Percentiles rank a stretch among this genome's conserved stretches.
phyloP scores from a whole-genome alignment of 164 flowering plant genomes.

The Sextonia rubra region DNA sequence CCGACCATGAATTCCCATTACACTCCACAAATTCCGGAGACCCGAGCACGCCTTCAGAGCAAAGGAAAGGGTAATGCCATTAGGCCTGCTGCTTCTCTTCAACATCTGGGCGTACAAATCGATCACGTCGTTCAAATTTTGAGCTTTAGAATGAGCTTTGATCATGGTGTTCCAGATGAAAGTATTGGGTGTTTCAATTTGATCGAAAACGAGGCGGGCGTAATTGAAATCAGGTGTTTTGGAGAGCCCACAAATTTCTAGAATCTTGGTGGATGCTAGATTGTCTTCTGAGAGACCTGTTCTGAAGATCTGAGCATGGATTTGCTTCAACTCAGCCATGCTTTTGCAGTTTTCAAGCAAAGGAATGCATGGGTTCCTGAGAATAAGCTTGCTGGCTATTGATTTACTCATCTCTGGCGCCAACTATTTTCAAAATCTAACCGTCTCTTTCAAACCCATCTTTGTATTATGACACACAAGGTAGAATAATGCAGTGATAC shows the following conservation, averaged over 20 bases:
- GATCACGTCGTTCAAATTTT: neutral
- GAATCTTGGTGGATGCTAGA: constrained; percentile 5
- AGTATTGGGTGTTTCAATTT: constrained; percentile 11
- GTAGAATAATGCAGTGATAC: no score
- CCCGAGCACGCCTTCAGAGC: constrained; percentile 10
- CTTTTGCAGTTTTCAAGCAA: constrained; percentile 9
- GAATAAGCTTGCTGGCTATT: constrained; percentile 18
- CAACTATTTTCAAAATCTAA: no score
- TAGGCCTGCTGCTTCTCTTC: constrained; percentile 8
- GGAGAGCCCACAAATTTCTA: neutral
- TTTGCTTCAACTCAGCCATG: constrained; percentile 15
- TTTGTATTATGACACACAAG: no score
- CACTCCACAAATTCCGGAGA: neutral
- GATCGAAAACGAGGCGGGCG: constrained; percentile 7
- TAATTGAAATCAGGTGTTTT: constrained; percentile 4
- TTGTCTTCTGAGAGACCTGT: constrained; percentile 5
- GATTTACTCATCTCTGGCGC: constrained; percentile 5
- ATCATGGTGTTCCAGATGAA: constrained; percentile 12
- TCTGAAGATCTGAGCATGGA: constrained; percentile 19
- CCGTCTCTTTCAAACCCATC: no score
- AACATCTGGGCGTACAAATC: constrained; percentile 11
- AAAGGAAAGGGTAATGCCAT: constrained; percentile 12
- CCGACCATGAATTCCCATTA: constrained; percentile 12
- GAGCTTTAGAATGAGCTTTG: constrained; percentile 8
- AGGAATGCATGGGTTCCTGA: constrained; percentile 19